Conservation (phyloP, 768 basidiomycete genomes). For the Kondoa subrosea region DNA sequence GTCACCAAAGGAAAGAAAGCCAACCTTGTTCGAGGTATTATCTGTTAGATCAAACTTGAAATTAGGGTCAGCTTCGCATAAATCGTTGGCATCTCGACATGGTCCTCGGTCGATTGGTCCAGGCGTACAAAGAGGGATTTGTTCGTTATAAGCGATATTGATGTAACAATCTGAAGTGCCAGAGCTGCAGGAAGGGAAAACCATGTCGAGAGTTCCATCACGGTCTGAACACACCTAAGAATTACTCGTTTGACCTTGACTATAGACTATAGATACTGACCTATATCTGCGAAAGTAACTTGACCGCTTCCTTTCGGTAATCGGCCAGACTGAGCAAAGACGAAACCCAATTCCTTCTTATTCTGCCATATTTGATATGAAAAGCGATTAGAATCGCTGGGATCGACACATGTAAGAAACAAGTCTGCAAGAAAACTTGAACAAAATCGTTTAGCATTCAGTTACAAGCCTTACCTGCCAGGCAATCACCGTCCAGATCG, state of each 20-base stretch:
- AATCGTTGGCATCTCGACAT: constrained; percentile 61
- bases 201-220: constrained; percentile 89
- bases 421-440: constrained; percentile 42
- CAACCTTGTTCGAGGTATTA: too few relatives aligned
- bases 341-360: constrained; percentile 57
- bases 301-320: constrained; percentile 62
- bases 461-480: constrained; percentile 48
- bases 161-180: constrained; percentile 56
- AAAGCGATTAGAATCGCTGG: constrained; percentile 37
- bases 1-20: background rate
- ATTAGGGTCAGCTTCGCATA: constrained; percentile 62
- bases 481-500: constrained; percentile 86
- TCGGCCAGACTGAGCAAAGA: constrained; percentile 46
- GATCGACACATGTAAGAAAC: constrained; percentile 68
- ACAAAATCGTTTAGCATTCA: background rate
- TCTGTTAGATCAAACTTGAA: constrained; percentile 58
- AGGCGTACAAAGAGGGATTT: constrained; percentile 53
- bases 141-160: constrained; percentile 85
- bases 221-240: constrained; percentile 41
- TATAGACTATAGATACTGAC: constrained; percentile 37
- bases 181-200: constrained; percentile 65
- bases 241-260: constrained; percentile 7
- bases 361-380: constrained; percentile 88
- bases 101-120: constrained; percentile 40
- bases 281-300: constrained; percentile 78